These are phyloP conservation scores for Apiospora koreana DNA, from an alignment of 2,329 filamentous ascomycete species.

Conservation along the genomic window DNA sequence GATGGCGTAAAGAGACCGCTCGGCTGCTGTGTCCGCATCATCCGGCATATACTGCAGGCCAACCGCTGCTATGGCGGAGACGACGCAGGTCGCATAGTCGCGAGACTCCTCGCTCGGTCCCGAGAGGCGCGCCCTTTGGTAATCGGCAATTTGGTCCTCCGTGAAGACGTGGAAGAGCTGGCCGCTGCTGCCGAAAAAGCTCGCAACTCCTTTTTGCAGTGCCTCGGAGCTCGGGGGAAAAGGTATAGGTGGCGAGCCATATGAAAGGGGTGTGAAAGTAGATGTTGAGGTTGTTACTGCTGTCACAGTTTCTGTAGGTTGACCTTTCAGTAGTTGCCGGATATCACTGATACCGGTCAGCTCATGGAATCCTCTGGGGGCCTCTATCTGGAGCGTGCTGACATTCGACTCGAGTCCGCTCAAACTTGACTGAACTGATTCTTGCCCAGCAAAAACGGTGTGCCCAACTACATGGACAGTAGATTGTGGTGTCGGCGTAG, in stretches of 20 bases:
- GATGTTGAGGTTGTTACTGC: background rate
- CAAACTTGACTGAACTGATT: background rate
- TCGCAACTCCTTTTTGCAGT: background rate
- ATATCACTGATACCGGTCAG: conserved; percentile 4
- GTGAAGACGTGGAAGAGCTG: background rate
- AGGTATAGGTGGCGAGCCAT: background rate
- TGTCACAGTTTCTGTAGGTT: background rate
- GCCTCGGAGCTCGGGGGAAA: background rate
- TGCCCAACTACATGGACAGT: background rate
- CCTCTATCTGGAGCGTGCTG: background rate
- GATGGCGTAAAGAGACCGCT: background rate
- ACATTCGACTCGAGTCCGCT: background rate
- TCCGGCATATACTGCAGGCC: background rate
- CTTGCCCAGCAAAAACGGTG: background rate
- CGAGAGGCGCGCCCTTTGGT: background rate
- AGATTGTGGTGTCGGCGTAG: background rate
- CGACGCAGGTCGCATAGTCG: background rate
- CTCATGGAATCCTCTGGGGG: background rate
- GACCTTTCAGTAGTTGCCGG: background rate
- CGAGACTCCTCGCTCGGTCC: background rate
- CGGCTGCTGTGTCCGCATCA: background rate
- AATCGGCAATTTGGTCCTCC: background rate
- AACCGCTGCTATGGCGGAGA: background rate
- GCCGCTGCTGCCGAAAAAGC: background rate
- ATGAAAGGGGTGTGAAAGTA: background rate